Conservation (phyloP, 2,329 filamentous ascomycete species). For the Calonectria ilicicola region DNA sequence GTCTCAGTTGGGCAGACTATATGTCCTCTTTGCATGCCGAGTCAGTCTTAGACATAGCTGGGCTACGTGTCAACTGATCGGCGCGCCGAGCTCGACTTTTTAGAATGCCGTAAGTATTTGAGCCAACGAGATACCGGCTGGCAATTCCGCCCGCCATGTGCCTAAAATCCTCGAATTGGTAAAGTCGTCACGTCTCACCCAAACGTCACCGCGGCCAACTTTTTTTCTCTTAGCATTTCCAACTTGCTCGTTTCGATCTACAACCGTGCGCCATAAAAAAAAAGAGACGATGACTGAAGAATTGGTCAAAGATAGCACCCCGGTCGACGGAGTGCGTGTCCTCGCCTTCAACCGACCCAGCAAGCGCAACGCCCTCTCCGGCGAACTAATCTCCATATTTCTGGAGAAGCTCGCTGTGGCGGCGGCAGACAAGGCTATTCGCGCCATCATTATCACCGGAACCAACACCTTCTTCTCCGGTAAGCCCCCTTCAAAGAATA, state of each 20-base stretch:
- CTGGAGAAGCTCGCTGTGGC: slow-evolving; percentile 43
- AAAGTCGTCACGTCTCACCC: background rate
- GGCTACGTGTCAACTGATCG: slow-evolving; percentile 20
- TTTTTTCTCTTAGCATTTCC: background rate
- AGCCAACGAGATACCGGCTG: slow-evolving; percentile 15
- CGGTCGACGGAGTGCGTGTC: slow-evolving; percentile 55
- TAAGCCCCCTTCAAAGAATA: slow-evolving; percentile 22
- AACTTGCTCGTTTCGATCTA: background rate
- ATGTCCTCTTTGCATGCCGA: slow-evolving; percentile 6
- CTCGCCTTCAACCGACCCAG: slow-evolving; percentile 65
- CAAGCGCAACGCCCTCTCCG: slow-evolving; percentile 69
- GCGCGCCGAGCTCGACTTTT: background rate
- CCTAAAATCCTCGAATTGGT: background rate
- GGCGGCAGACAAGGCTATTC: slow-evolving; percentile 43
- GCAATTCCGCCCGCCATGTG: background rate
- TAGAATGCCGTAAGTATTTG: slow-evolving; percentile 10
- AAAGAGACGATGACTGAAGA: slow-evolving; percentile 27
- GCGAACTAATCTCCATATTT: slow-evolving; percentile 60
- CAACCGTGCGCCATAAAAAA: background rate
- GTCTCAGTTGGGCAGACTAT: slow-evolving; percentile 37
- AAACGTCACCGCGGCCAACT: background rate
- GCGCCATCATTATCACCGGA: slow-evolving; percentile 55
- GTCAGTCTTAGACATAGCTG: slow-evolving; percentile 10
- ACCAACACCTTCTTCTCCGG: slow-evolving; percentile 52
- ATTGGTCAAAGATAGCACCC: slow-evolving; percentile 42